Percentiles rank a stretch among this genome's conserved stretches.
Conservation (phyloP, 139 green algal species). For the Chlamydomonas sp. region DNA sequence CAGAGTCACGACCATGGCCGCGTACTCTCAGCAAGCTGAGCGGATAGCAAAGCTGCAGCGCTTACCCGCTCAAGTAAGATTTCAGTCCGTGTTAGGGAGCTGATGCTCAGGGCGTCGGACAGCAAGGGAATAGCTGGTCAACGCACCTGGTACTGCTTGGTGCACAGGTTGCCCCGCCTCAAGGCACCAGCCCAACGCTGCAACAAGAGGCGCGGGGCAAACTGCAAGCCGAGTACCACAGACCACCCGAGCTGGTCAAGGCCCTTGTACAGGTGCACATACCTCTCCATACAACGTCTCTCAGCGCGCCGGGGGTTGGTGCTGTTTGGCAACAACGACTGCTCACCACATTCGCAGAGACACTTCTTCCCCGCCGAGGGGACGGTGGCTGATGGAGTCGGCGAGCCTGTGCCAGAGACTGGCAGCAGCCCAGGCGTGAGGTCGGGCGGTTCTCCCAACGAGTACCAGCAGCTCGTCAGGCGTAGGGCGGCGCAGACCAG, state of each 20-base stretch:
- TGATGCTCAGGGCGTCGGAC: too few relatives aligned
- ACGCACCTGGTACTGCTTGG: too few relatives aligned
- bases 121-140: too few relatives aligned
- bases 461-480: conserved; percentile 9
- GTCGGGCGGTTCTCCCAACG: not conserved
- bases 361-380: conserved; percentile 31
- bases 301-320: not conserved
- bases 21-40: not conserved
- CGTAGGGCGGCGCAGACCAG: conserved; percentile 7
- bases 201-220: not conserved
- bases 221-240: conserved; percentile 9
- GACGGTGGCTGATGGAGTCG: not conserved
- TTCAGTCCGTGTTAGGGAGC: too few relatives aligned
- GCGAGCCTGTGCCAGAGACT: not conserved
- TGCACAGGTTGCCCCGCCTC: not conserved
- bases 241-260: not conserved
- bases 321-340: not conserved
- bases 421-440: not conserved
- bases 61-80: not conserved
- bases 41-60: not conserved
- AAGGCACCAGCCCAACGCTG: not conserved
- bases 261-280: conserved; percentile 12
- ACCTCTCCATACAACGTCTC: too few relatives aligned
- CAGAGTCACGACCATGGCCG: not conserved
- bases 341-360: not conserved